These are phyloP conservation scores for Peronospora destructor DNA, from an alignment of 352 stramenopile genomes.

Conservation along the genomic window DNA sequence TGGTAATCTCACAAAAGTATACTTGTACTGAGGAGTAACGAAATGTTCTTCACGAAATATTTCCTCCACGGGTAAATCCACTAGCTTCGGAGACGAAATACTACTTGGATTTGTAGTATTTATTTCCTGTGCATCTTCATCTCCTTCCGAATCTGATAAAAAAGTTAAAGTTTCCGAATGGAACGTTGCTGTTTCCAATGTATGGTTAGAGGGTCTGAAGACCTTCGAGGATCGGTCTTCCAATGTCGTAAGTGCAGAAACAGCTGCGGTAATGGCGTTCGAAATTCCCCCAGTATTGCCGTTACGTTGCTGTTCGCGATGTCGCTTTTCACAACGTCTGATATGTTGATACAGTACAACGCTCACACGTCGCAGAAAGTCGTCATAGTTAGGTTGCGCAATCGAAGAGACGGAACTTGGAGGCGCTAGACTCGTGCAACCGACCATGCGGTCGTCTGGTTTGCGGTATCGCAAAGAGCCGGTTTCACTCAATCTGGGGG, in stretches of 20 bases:
- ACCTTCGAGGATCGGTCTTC: conserved; percentile 18
- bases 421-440: conserved; percentile 56
- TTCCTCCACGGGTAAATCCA: conserved; percentile 71
- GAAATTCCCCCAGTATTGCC: conserved; percentile 8
- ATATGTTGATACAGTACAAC: conserved; percentile 89
- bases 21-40: conserved; percentile 85
- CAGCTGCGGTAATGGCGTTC: conserved; percentile 16
- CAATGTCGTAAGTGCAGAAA: conserved; percentile 17
- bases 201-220: conserved; percentile 13
- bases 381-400: conserved; percentile 87
- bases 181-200: conserved; percentile 9
- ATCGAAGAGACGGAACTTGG: conserved; percentile 71
- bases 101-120: conserved; percentile 31
- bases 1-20: conserved; percentile 74
- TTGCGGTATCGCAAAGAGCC: conserved; percentile 71
- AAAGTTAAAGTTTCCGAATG: conserved; percentile 1
- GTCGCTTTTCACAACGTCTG: conserved; percentile 75
- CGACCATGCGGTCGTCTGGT: conserved; percentile 63
- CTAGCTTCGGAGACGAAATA: conserved; percentile 48
- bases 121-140: conserved; percentile 11
- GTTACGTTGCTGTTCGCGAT: conserved; percentile 51
- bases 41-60: conserved; percentile 87
- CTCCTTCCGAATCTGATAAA: background rate
- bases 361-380: conserved; percentile 81
- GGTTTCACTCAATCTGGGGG: conserved; percentile 60